These are phyloP conservation scores for Ustilago vetiveriae DNA, from an alignment of 1,284 basidiomycete species.

Conservation along the genomic window DNA sequence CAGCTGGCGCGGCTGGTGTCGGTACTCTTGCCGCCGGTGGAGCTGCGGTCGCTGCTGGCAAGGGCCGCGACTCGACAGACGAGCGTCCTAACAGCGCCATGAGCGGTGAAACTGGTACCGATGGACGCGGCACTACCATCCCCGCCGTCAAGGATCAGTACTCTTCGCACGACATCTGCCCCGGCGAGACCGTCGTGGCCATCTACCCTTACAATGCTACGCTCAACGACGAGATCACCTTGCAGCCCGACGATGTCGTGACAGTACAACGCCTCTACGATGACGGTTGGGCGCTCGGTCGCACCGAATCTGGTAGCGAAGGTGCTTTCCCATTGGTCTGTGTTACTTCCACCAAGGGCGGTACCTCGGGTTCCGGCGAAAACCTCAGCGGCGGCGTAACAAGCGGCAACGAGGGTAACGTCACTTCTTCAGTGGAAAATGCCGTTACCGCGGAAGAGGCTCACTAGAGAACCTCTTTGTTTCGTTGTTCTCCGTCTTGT, in stretches of 20 bases:
- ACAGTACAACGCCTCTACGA: constrained; percentile 59
- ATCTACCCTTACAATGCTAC: constrained; percentile 64
- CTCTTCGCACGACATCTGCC: constrained; percentile 59
- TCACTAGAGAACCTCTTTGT: constrained; percentile 1
- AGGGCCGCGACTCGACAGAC: constrained; percentile 37
- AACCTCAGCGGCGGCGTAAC: constrained; percentile 49
- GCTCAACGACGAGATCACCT: constrained; percentile 61
- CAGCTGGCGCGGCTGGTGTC: constrained; percentile 31
- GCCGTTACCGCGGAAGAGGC: constrained; percentile 60
- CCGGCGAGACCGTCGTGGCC: constrained; percentile 59
- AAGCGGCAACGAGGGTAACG: constrained; percentile 47
- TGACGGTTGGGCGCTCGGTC: constrained; percentile 61
- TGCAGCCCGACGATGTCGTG: constrained; percentile 57
- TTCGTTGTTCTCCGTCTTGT: neutral
- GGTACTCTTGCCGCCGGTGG: constrained; percentile 39
- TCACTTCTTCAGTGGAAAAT: constrained; percentile 48
- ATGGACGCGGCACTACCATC: constrained; percentile 59
- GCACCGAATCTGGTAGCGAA: constrained; percentile 44
- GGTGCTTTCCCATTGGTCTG: constrained; percentile 62
- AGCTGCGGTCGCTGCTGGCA: constrained; percentile 22
- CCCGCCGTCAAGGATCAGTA: constrained; percentile 60
- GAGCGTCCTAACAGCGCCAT: constrained; percentile 49
- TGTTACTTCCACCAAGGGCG: constrained; percentile 56
- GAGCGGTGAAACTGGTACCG: constrained; percentile 51
- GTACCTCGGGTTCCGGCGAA: constrained; percentile 42